Evolutionary conservation across 371 early-diverging fungal genomes (phyloP).

Genomic region (Mucor plumbeus): DNA sequence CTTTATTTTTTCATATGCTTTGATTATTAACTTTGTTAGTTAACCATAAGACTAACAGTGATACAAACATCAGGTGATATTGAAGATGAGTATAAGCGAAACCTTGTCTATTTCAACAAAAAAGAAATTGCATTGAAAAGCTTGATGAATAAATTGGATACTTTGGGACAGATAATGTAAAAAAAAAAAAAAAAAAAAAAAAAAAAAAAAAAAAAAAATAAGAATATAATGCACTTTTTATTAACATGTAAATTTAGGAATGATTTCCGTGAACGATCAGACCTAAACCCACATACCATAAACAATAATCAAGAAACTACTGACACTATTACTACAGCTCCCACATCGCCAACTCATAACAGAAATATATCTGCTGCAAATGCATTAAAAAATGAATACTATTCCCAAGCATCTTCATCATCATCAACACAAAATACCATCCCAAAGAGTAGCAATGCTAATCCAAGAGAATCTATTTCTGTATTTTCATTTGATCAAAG

Average conservation of each 20-base stretch:
- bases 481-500: slow-evolving; percentile 1
- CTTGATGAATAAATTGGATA: slow-evolving; percentile 21
- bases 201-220: background rate
- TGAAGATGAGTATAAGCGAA: slow-evolving; percentile 16
- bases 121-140: slow-evolving; percentile 21
- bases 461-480: slow-evolving; percentile 3
- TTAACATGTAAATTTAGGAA: slow-evolving; percentile 10
- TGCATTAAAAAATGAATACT: background rate
- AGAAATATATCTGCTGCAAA: background rate
- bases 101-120: slow-evolving; percentile 13
- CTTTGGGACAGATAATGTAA: slow-evolving; percentile 24
- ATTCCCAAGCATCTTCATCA: background rate
- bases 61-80: slow-evolving; percentile 4
- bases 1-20: background rate
- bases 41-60: background rate
- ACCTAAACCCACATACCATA: slow-evolving; percentile 22
- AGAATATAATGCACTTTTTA: too few relatives aligned
- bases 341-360: background rate
- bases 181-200: background rate
- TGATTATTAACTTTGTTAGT: background rate
- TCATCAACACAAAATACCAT: background rate
- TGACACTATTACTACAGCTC: background rate
- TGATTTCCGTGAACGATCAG: slow-evolving; percentile 19
- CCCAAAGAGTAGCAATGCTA: background rate
- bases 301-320: background rate